phyloP scores from a whole-genome alignment of 306 rosid genomes.

The Quillaja saponaria region DNA sequence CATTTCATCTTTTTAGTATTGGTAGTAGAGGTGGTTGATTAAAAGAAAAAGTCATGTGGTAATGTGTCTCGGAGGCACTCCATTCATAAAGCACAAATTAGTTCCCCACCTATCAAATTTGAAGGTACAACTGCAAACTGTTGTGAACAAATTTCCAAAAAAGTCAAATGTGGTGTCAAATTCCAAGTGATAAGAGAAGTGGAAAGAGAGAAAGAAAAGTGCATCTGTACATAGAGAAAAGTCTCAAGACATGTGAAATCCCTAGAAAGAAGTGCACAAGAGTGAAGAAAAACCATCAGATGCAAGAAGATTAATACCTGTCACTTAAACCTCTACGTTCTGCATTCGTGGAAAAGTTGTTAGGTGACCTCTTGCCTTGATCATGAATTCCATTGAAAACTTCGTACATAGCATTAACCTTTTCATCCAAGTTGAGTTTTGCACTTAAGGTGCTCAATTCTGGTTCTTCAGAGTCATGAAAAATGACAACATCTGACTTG shows the following conservation, averaged over 20 bases:
- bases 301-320: conserved; percentile 46
- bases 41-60: background rate
- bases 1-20: background rate
- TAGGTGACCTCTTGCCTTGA: conserved; percentile 41
- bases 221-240: background rate
- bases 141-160: background rate
- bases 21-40: background rate
- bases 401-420: conserved; percentile 28
- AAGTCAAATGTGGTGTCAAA: conserved; percentile 4
- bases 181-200: background rate
- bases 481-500: conserved; percentile 44
- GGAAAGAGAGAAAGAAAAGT: conserved; percentile 16
- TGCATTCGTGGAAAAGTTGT: conserved; percentile 37
- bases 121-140: background rate
- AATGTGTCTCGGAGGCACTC: background rate
- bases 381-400: conserved; percentile 35
- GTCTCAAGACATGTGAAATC: no score
- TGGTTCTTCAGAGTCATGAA: conserved; percentile 50
- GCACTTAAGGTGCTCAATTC: conserved; percentile 35
- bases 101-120: background rate
- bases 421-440: conserved; percentile 26
- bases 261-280: background rate
- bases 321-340: conserved; percentile 64
- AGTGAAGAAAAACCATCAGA: background rate
- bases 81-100: conserved; percentile 2